These are phyloP conservation scores for Diaporthe citriasiana DNA, from an alignment of 2,329 filamentous ascomycete species.

Conservation along the genomic window DNA sequence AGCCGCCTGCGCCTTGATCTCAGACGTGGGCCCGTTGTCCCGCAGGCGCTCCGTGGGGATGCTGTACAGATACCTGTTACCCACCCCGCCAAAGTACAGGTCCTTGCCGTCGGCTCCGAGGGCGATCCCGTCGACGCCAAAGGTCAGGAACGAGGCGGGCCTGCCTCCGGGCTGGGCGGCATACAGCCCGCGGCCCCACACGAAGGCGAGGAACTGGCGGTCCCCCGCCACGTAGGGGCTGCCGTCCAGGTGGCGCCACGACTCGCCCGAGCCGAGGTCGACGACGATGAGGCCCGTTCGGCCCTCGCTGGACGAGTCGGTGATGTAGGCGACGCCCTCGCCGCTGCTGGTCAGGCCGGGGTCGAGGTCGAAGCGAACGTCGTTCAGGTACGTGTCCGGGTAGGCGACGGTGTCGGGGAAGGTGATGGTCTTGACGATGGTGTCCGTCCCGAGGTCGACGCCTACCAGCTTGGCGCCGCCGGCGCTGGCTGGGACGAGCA, in stretches of 20 bases:
- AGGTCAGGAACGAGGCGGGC: constrained; percentile 53
- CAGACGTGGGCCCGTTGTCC: constrained; percentile 53
- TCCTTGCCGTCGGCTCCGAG: constrained; percentile 62
- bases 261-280: constrained; percentile 62
- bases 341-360: constrained; percentile 56
- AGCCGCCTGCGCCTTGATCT: constrained; percentile 59
- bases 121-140: constrained; percentile 66
- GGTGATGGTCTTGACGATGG: constrained; percentile 63
- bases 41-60: constrained; percentile 56
- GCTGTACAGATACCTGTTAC: constrained; percentile 58
- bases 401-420: constrained; percentile 61
- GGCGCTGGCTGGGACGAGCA: constrained; percentile 58
- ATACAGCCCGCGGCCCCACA: constrained; percentile 64
- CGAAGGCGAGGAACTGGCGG: constrained; percentile 60
- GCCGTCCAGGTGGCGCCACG: constrained; percentile 64
- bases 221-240: constrained; percentile 56
- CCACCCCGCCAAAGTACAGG: constrained; percentile 61
- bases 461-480: constrained; percentile 67
- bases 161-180: constrained; percentile 50
- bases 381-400: constrained; percentile 65
- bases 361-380: constrained; percentile 67
- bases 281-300: constrained; percentile 64
- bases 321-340: constrained; percentile 66
- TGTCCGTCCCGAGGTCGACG: constrained; percentile 60
- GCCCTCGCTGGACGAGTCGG: constrained; percentile 63